phyloP scores from a whole-genome alignment of 2,329 filamentous ascomycete genomes.

The Ascochyta viciae-villosae region DNA sequence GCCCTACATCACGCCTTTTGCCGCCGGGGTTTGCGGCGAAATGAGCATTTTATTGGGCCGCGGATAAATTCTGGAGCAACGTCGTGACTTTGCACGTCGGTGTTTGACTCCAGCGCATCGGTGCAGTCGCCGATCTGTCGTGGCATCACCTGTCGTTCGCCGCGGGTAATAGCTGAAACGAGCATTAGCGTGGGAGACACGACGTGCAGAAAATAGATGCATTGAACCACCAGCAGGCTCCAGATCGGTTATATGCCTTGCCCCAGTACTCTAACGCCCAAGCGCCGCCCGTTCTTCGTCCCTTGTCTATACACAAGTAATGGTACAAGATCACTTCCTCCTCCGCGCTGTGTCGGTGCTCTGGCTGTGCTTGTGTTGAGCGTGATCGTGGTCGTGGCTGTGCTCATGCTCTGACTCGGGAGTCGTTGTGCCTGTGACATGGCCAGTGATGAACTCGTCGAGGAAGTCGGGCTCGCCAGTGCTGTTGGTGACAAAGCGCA shows the following conservation, averaged over 20 bases:
- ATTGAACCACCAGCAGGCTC: conserved; percentile 7
- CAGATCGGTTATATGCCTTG: conserved; percentile 18
- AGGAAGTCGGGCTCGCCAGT: conserved; percentile 64
- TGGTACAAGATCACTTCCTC: conserved; percentile 32
- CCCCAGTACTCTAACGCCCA: conserved; percentile 28
- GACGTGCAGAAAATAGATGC: conserved; percentile 6
- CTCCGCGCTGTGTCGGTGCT: conserved; percentile 17
- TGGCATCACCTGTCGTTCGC: conserved; percentile 12
- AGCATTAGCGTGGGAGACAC: conserved; percentile 13
- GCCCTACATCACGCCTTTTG: conserved; percentile 37
- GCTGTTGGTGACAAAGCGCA: conserved; percentile 81
- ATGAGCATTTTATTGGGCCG: conserved; percentile 26
- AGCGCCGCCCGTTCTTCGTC: conserved; percentile 26
- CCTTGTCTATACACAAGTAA: conserved; percentile 26
- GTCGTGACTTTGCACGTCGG: conserved; percentile 8
- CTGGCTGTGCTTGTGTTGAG: conserved; percentile 31
- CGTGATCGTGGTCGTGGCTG: conserved; percentile 38
- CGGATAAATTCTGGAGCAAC: conserved; percentile 32
- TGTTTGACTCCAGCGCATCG: conserved; percentile 9
- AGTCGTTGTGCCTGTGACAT: conserved; percentile 37
- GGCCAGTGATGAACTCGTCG: conserved; percentile 67
- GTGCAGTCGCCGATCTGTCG: conserved; percentile 15
- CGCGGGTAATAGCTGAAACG: conserved; percentile 19
- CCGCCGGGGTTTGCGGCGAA: conserved; percentile 41
- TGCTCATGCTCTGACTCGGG: conserved; percentile 43